phyloP scores from a whole-genome alignment of 306 rosid genomes.

The Sophora flavescens region DNA sequence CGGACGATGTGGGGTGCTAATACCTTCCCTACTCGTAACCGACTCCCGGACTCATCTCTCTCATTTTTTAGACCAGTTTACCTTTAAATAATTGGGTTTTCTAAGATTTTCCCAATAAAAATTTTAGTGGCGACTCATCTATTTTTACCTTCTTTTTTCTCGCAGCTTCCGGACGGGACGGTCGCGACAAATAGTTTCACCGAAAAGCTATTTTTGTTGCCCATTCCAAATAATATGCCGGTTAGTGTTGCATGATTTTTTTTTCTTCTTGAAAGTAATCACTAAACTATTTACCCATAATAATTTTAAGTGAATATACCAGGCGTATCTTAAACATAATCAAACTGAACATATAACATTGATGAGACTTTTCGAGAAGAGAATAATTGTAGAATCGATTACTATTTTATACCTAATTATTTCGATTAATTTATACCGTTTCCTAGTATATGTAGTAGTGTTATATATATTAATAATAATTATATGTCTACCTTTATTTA shows the following conservation, averaged over 20 bases:
- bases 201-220: background rate
- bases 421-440: constrained; percentile 21
- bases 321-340: background rate
- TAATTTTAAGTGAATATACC: constrained; percentile 37
- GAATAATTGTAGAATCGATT: constrained; percentile 17
- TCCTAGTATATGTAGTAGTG: background rate
- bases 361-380: constrained; percentile 41
- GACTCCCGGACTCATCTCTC: no score
- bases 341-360: constrained; percentile 20
- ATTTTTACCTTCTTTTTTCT: no score
- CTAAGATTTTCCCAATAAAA: no score
- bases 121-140: no score
- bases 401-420: constrained; percentile 23
- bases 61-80: no score
- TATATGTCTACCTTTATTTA: constrained; percentile 4
- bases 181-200: no score
- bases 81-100: no score
- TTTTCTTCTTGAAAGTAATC: background rate
- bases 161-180: no score
- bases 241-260: no score
- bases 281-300: constrained; percentile 32
- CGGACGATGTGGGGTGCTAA: no score
- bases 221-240: background rate
- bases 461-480: background rate
- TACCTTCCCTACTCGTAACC: no score